A percentile compares a stretch with the other conserved stretches of the same genome.
These are phyloP conservation scores for Rhododendron williamsianum DNA, from an alignment of 148 eudicot genomes.

Conservation along the genomic window DNA sequence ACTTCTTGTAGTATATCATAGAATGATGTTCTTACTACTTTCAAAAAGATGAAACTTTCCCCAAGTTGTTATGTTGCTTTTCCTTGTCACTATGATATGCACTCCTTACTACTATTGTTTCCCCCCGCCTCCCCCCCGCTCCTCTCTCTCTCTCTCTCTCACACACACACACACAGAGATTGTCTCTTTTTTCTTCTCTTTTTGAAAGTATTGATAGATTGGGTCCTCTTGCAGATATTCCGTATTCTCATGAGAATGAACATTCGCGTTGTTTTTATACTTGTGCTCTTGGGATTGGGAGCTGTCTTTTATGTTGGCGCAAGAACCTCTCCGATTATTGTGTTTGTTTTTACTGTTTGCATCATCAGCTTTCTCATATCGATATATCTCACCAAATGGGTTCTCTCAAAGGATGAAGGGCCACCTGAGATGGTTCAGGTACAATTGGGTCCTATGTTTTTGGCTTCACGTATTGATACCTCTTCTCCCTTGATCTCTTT, in stretches of 20 bases:
- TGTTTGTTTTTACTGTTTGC: constrained; percentile 85
- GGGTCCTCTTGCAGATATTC: constrained; percentile 55
- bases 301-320: constrained; percentile 84
- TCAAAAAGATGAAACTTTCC: not conserved
- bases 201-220: constrained; percentile 18
- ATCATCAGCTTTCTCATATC: constrained; percentile 77
- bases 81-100: not conserved
- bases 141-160: not conserved
- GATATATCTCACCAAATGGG: constrained; percentile 88
- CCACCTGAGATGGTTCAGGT: constrained; percentile 98
- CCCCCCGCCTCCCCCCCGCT: not conserved
- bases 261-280: constrained; percentile 64
- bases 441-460: constrained; percentile 12
- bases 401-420: constrained; percentile 91
- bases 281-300: constrained; percentile 70
- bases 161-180: no score
- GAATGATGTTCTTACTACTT: not conserved
- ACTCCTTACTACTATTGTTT: not conserved
- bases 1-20: not conserved
- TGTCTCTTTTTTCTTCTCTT: not conserved
- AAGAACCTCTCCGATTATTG: constrained; percentile 80
- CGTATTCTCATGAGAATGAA: constrained; percentile 79
- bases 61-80: not conserved
- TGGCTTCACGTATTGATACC: not conserved
- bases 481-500: not conserved